Evolutionary conservation across 805 yeast genomes (phyloP), one percentile per base, ranked within the genome.

Genomic region (Yarrowia deformans): DNA sequence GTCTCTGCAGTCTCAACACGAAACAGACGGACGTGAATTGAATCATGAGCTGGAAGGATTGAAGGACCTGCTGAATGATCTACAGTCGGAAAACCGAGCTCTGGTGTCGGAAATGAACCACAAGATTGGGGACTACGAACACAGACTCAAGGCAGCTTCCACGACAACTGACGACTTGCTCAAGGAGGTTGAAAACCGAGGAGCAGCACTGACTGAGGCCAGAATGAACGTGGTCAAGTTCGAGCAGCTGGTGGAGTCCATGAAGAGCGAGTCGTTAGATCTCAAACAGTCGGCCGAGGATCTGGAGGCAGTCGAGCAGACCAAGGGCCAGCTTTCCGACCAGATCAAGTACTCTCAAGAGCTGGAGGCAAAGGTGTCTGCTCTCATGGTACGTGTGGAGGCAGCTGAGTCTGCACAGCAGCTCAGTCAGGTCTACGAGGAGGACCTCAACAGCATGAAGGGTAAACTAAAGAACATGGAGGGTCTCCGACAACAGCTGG

Each of bases 381-480:
- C 82, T 8, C 87, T 88, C 74, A 79, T 85, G 29, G 84, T 82
- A 70, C 83, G 85, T 48, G 81, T 89, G 69, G 82, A 83, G 71
- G 79, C 80, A 10, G 78, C 86, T 32, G 84, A 84, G 71, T 77
- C 84, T 70, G 81, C 81, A 70, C 80, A 85, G 70, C 76, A 77
- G 37, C 82, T 84, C 34, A 76, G 78, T 7, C 89, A 86, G 72
- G 74, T 88, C 10, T 77, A 88, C 42, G 85, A 83, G 72, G 88
- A 85, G 71, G 89, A 88, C 70, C 87, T 85, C 68, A 71, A 74
- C 0, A 73, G 83, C 0, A 75, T 88, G 42, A 74, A 77, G 29
- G 76, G 79, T 19, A 83, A 82, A 70, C 55, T 87, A 19, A 69
- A 73, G 2, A 72, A 74, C 10, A 74, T 84, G 55, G 84, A 84